Percentiles rank a stretch among this genome's conserved stretches.
Conservation (phyloP, 305 asterid genomes). For the Rubia tinctorum region DNA sequence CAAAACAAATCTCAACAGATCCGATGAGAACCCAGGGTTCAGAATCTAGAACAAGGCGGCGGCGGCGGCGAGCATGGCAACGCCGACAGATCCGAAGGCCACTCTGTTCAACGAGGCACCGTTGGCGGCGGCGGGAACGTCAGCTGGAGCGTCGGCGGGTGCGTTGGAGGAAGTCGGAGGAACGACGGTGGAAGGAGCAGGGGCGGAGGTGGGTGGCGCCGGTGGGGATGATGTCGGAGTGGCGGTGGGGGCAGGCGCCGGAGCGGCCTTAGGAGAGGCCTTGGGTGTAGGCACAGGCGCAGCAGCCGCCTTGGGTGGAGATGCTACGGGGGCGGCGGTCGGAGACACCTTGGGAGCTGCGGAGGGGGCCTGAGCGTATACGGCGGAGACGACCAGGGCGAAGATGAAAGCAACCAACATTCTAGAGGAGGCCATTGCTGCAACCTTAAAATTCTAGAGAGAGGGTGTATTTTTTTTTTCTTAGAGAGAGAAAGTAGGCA, state of each 20-base stretch:
- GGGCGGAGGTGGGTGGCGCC: neutral
- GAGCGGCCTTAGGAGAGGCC: neutral
- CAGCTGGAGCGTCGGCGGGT: neutral
- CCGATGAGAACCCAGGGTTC: neutral
- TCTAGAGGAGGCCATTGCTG: neutral
- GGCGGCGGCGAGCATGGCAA: neutral
- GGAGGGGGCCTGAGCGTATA: neutral
- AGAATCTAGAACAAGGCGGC: neutral
- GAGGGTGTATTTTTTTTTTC: neutral
- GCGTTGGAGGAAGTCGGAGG: neutral
- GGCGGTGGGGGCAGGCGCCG: neutral
- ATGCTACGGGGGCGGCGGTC: neutral
- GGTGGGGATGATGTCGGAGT: neutral
- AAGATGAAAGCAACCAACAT: neutral
- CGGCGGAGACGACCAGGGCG: neutral
- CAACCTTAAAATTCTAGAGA: neutral
- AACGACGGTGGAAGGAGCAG: neutral
- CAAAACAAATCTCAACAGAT: neutral
- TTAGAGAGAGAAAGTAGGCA: neutral
- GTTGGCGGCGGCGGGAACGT: neutral
- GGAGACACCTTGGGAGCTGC: neutral
- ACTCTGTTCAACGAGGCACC: neutral
- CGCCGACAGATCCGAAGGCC: neutral
- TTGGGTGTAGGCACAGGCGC: neutral
- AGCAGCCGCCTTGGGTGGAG: neutral